Evolutionary conservation across 148 eudicot genomes (phyloP), one percentile per base, ranked within the genome.

Genomic region (Vaccinium darrowii): DNA sequence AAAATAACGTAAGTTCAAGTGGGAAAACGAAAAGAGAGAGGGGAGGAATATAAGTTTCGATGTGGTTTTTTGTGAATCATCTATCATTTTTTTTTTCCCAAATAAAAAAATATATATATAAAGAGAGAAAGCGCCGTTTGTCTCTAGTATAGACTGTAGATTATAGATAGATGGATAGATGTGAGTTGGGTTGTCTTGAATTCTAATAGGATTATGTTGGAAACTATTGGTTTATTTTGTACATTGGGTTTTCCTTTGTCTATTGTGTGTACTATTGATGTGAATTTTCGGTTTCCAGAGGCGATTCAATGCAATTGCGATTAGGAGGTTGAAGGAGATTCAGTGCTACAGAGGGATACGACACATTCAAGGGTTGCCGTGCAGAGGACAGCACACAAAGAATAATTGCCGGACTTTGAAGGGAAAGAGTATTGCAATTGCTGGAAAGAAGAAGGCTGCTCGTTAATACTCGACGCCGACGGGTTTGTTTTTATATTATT

Each of bases 401-500:
- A 92, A 91, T 92, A 92, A 92, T 84, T 88, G 92, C 71, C 86
- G 92, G 62, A 92, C 94, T 77, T 87, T 92, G 85, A 92, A 92
- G 90, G 92, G 94, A 33, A 92, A 91, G 72, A 62, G 81, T 58
- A 84, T 89, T 49, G 83, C 92, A 73, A 88, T 90, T 91, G 89
- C 94, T 77, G 93, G 93, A 80, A 92, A 92, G 92, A 92, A 92
- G 92, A 92, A 92, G 86, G 92, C 92, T 8, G 88, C 93, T 71
- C 89, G 86, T 51, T 86, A 82, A 81, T 19, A 14, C 5, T 23
- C 43, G 58, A 74, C 18, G 30, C 15, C 25, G 73, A 74, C 11
- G 50, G 75, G 83, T 51, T 33, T 80, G 56, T 52, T 60, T 85
- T 60, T 30, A 27, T 67, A 8, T 58, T 58, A 36, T 15, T 72